Conservation (phyloP, 345 rosid species). For the Eucalyptus regnans region DNA sequence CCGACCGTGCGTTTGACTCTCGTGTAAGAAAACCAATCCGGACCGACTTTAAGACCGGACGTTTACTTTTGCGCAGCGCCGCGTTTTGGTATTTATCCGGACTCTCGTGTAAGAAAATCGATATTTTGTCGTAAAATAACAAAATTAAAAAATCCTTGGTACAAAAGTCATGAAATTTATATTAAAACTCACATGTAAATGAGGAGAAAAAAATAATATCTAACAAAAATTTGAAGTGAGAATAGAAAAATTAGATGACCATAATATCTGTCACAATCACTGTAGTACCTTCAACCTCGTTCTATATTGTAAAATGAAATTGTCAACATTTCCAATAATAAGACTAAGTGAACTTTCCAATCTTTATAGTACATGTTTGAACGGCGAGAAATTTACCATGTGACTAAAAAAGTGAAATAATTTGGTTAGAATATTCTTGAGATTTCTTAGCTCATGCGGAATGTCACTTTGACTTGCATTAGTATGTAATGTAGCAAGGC, state of each 20-base stretch:
- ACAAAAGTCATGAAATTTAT: neutral
- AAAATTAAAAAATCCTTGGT: neutral
- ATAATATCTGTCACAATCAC: rapidly evolving
- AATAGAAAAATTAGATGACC: neutral
- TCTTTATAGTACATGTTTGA: neutral
- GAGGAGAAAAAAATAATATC: neutral
- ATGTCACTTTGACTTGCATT: too few relatives aligned
- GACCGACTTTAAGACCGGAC: neutral
- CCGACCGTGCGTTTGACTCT: neutral
- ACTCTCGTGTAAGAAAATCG: neutral
- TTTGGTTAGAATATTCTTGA: too few relatives aligned
- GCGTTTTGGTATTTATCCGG: too few relatives aligned
- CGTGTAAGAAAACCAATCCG: neutral
- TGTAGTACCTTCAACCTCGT: rapidly evolving
- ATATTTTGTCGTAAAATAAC: neutral
- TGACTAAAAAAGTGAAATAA: too few relatives aligned
- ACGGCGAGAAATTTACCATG: neutral
- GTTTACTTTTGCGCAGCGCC: neutral
- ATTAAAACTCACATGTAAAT: neutral
- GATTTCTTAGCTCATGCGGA: too few relatives aligned
- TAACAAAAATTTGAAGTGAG: neutral
- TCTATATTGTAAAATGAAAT: neutral
- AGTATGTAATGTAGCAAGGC: too few relatives aligned
- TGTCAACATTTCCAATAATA: neutral
- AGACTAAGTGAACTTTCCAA: neutral